Conservation (phyloP, 148 eudicot species). For the Beta vulgaris region DNA sequence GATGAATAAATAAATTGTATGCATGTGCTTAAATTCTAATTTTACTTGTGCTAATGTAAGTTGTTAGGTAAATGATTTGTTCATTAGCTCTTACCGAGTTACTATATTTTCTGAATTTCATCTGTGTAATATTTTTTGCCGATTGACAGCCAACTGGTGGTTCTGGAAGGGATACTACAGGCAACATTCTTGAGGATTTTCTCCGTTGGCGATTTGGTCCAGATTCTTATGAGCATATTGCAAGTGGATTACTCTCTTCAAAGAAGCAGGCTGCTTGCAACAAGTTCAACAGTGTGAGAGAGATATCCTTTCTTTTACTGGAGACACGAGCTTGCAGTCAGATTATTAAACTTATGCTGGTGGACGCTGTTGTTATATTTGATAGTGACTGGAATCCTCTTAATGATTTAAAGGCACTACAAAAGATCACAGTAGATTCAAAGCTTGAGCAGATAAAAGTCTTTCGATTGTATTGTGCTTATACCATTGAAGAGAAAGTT, state of each 20-base stretch:
- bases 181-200: slow-evolving; percentile 67
- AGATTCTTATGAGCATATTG: slow-evolving; percentile 60
- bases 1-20: neutral
- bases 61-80: neutral
- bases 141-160: slow-evolving; percentile 48
- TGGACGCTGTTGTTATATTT: slow-evolving; percentile 57
- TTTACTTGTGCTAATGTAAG: neutral
- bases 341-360: slow-evolving; percentile 46
- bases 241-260: slow-evolving; percentile 32
- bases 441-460: slow-evolving; percentile 54
- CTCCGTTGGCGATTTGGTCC: slow-evolving; percentile 55
- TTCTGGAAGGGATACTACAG: slow-evolving; percentile 44
- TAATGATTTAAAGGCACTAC: slow-evolving; percentile 60
- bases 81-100: neutral
- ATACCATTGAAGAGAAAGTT: slow-evolving; percentile 70
- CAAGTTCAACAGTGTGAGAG: slow-evolving; percentile 45
- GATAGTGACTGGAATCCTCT: slow-evolving; percentile 76
- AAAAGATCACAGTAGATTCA: slow-evolving; percentile 56
- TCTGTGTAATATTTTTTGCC: neutral
- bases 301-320: slow-evolving; percentile 50
- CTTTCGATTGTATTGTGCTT: slow-evolving; percentile 59
- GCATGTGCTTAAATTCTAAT: neutral
- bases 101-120: neutral
- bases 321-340: slow-evolving; percentile 64
- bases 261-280: slow-evolving; percentile 47